A percentile compares a stretch with the other conserved stretches of the same genome.
Evolutionary conservation across 495 filamentous ascomycete species (phyloP).

Genomic region (Cercophora newfieldiana): DNA sequence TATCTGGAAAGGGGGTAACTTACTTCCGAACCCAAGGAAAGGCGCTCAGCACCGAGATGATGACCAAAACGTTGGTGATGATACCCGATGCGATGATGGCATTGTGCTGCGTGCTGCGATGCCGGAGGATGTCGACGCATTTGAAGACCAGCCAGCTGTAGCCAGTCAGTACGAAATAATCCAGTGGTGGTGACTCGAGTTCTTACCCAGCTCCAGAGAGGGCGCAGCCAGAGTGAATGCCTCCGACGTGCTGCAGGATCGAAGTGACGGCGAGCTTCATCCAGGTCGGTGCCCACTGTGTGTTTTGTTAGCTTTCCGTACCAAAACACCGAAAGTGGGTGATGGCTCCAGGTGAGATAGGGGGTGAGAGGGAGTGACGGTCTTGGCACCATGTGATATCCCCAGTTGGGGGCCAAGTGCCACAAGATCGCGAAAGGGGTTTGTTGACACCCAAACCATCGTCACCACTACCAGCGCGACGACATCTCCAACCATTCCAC

Average conservation of each 20-base stretch:
- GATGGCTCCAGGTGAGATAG: background rate
- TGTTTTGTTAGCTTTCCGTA: constrained; percentile 12
- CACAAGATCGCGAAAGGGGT: background rate
- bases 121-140: constrained; percentile 43
- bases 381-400: background rate
- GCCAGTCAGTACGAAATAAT: background rate
- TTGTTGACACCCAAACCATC: background rate
- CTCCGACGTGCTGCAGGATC: constrained; percentile 46
- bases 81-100: constrained; percentile 44
- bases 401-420: background rate
- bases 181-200: background rate
- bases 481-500: background rate
- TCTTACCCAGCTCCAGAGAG: constrained; percentile 45
- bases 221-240: constrained; percentile 48
- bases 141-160: constrained; percentile 45
- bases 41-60: constrained; percentile 45
- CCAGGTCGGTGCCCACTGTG: constrained; percentile 43
- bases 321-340: background rate
- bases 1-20: constrained; percentile 15
- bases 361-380: background rate
- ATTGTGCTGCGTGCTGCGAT: constrained; percentile 31
- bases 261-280: constrained; percentile 44
- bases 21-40: constrained; percentile 51
- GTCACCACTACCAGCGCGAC: background rate
- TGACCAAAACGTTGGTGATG: constrained; percentile 44